Conservation (phyloP, 371 early-diverging fungal genomes). For the Syncephalastrum racemosum region DNA sequence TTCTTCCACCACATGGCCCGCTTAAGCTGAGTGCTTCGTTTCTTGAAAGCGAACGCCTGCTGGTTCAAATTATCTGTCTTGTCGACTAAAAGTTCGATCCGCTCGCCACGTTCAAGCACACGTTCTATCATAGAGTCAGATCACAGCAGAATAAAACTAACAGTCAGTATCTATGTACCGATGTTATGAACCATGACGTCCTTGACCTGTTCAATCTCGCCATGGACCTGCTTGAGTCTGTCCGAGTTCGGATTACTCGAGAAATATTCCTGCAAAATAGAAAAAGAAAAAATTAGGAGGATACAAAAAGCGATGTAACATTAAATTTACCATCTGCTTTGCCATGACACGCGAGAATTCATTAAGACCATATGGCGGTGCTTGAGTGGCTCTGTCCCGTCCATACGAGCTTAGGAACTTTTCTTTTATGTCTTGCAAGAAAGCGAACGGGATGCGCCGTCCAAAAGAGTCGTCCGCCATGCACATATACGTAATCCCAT, state of each 20-base stretch:
- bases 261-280: constrained; percentile 68
- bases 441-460: constrained; percentile 87
- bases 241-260: constrained; percentile 76
- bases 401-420: constrained; percentile 65
- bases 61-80: constrained; percentile 89
- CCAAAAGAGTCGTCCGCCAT: constrained; percentile 90
- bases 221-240: constrained; percentile 79
- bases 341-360: constrained; percentile 82
- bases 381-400: constrained; percentile 53
- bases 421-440: constrained; percentile 79
- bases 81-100: constrained; percentile 88
- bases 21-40: constrained; percentile 84
- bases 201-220: constrained; percentile 91
- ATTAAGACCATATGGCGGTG: constrained; percentile 77
- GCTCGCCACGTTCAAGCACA: constrained; percentile 88
- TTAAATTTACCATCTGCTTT: constrained; percentile 68
- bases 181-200: constrained; percentile 96
- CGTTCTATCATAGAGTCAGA: constrained; percentile 52
- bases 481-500: constrained; percentile 83
- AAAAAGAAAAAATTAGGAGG: not conserved
- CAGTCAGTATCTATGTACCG: constrained; percentile 36
- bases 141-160: not conserved
- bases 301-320: constrained; percentile 4
- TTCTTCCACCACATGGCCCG: constrained; percentile 95
- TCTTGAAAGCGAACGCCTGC: constrained; percentile 87